Conservation (phyloP, 208 protist genomes). For the Trypanosomatidae sp. region DNA sequence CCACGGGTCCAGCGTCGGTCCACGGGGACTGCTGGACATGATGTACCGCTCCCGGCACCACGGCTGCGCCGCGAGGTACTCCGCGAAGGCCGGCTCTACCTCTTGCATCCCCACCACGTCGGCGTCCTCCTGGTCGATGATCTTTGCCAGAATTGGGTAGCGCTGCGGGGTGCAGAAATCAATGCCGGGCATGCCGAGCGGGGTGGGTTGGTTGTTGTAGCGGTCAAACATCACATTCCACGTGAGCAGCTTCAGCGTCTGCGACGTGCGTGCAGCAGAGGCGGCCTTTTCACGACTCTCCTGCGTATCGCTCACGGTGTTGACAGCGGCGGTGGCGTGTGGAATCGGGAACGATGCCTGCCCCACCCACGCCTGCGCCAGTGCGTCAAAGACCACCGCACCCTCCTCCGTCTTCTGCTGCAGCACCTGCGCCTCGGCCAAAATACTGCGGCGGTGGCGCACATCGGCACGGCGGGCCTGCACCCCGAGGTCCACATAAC, state of each 20-base stretch:
- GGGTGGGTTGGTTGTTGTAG: conserved; percentile 87
- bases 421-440: conserved; percentile 25
- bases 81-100: conserved; percentile 75
- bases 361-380: conserved; percentile 19
- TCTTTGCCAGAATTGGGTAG: conserved; percentile 78
- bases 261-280: not conserved
- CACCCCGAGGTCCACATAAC: conserved; percentile 80
- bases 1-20: conserved; percentile 73
- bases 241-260: conserved; percentile 70
- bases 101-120: conserved; percentile 93
- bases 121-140: conserved; percentile 73
- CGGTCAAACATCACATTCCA: conserved; percentile 94
- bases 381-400: conserved; percentile 16
- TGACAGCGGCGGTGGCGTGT: not conserved
- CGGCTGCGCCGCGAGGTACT: conserved; percentile 66
- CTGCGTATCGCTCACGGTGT: too few species aligned
- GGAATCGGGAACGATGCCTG: conserved; percentile 1
- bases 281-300: too few species aligned
- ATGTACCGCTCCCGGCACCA: conserved; percentile 78
- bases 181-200: conserved; percentile 90
- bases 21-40: conserved; percentile 58
- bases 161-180: conserved; percentile 89
- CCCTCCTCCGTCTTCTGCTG: conserved; percentile 15
- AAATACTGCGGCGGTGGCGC: conserved; percentile 47
- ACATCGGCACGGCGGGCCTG: conserved; percentile 32